Evolutionary conservation across 2,329 filamentous ascomycete species (phyloP).

Genomic region (Colletotrichum sp.): DNA sequence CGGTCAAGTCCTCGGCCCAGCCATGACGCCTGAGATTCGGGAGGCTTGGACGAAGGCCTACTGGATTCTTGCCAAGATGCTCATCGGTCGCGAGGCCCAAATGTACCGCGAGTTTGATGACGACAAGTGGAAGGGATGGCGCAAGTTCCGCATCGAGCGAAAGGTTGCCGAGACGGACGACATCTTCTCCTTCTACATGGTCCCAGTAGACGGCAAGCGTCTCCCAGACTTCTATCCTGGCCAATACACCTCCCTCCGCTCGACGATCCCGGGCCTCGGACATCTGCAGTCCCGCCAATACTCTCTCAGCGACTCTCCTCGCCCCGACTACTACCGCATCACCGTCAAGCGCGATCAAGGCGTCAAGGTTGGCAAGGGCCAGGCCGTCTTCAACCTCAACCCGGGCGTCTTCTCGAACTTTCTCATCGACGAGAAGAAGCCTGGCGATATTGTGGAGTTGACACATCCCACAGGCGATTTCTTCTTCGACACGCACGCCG

Average conservation of each 20-base stretch:
- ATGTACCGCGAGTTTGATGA: constrained; percentile 64
- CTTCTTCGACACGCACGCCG: constrained; percentile 50
- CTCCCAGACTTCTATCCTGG: constrained; percentile 70
- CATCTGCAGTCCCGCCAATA: constrained; percentile 73
- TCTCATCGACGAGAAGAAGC: constrained; percentile 64
- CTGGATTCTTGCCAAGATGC: constrained; percentile 73
- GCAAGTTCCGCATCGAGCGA: constrained; percentile 66
- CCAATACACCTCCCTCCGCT: constrained; percentile 71
- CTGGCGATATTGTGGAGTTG: constrained; percentile 67
- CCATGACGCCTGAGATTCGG: constrained; percentile 67
- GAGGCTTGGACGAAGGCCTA: constrained; percentile 76
- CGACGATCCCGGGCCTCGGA: constrained; percentile 59
- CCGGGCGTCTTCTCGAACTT: constrained; percentile 73
- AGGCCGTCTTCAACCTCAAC: constrained; percentile 51
- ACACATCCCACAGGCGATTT: constrained; percentile 71
- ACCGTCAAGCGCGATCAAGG: constrained; percentile 72
- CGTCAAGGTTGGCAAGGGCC: constrained; percentile 34
- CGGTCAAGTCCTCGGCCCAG: constrained; percentile 66
- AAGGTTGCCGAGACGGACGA: constrained; percentile 71
- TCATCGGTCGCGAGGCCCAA: constrained; percentile 68
- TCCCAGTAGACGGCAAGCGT: constrained; percentile 63
- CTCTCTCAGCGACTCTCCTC: constrained; percentile 70
- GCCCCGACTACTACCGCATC: constrained; percentile 68
- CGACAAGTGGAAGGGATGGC: constrained; percentile 65
- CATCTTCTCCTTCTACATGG: constrained; percentile 73